Conservation (phyloP, 148 eudicot species). For the Salicornia ramosissima region DNA sequence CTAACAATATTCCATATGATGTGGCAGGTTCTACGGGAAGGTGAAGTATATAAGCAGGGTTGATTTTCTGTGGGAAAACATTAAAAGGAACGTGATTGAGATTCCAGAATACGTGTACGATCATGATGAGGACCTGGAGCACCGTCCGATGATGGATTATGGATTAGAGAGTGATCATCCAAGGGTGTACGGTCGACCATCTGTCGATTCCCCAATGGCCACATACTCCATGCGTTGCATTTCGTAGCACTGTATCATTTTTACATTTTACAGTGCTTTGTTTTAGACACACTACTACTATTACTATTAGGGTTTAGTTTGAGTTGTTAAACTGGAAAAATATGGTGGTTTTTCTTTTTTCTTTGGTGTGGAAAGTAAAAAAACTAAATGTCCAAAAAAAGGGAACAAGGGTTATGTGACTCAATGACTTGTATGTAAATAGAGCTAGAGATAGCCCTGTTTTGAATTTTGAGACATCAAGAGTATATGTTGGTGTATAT, state of each 20-base stretch:
- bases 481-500: no score
- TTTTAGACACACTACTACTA: neutral
- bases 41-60: conserved; percentile 52
- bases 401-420: neutral
- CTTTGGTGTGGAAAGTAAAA: neutral
- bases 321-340: neutral
- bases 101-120: conserved; percentile 57
- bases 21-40: conserved; percentile 53
- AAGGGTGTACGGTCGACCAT: conserved; percentile 44
- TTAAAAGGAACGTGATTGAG: conserved; percentile 53
- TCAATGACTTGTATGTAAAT: neutral
- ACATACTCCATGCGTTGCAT: conserved; percentile 57
- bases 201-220: conserved; percentile 37
- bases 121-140: conserved; percentile 70
- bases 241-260: conserved; percentile 22
- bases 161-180: conserved; percentile 72
- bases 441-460: no score
- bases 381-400: conserved; percentile 1
- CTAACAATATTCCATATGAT: no score
- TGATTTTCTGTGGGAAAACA: conserved; percentile 63
- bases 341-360: neutral
- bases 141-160: conserved; percentile 67
- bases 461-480: no score
- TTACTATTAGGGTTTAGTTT: neutral
- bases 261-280: neutral